Evolutionary conservation across 371 early-diverging fungal species (phyloP), one percentile per base, ranked within the genome.

Genomic region (Fennellomyces sp.): DNA sequence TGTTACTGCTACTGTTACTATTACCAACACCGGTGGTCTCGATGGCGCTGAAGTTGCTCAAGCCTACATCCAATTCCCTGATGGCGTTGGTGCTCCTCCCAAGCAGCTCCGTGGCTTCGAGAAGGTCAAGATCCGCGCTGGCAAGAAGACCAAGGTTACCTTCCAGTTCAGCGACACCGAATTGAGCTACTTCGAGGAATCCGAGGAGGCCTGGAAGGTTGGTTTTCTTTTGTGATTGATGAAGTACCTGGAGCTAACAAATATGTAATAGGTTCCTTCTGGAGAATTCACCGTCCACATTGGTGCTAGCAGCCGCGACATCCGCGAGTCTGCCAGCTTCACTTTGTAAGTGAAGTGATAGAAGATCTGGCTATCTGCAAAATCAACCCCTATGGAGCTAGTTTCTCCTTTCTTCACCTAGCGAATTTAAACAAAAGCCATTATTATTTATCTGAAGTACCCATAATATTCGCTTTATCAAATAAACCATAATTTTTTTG

Each of bases 1-100:
- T 15, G 63, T 69, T 23, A 58, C 47, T 25, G 70, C 71, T 21
- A 49, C 75, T 5, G 65, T 84, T 7, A 51, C 36, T 2, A 56
- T 88, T 27, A 52, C 35, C 2, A 89, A 89, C 64, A 71, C 61
- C 21, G 87, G 89, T 17, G 49, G 36, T 5, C 47, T 60, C 27
- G 76, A 60, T 60, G 89, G 89, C 41, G 75, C 82, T 55, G 87
- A 87, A 58, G 73, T 89, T 17, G 74, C 69, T 36, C 87, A 87
- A 62, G 63, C 79, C 13, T 84, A 87, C 50, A 54, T 87, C 25
- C 68, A 68, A 2, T 83, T 78, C 68, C 88, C 88, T n/a, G 41
- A 58, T 29, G 12, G 30, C 8, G 68, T 63, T 7, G 58, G 58
- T 35, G 74, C 69, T 28, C 82, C 82, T n/a, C 73, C 73, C 21